Evolutionary conservation across 148 eudicot genomes (phyloP), one percentile per base, ranked within the genome.

Genomic region (Tetragonia tetragonoides): DNA sequence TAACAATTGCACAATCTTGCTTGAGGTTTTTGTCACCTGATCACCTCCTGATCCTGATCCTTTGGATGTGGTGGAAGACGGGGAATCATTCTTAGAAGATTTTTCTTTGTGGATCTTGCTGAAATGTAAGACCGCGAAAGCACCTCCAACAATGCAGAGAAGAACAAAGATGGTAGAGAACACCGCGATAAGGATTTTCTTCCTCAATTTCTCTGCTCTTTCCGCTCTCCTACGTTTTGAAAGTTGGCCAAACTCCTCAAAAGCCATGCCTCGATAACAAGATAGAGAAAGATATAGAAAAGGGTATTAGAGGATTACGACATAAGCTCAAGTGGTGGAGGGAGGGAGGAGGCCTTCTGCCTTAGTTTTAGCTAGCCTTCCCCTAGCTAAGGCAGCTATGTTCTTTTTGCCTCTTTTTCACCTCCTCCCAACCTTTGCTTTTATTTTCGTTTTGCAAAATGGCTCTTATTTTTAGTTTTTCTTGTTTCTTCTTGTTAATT

Each of bases 201-300:
- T 87, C 57, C 74, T 86, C 7, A 73, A 66, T 70, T 87, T 83
- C 73, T 82, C 85, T 47, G 82, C 83, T 57, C 80, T 80, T 70
- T 91, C 95, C 49, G 62, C 86, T 60, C 84, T 85, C 15, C 92
- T 83, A 10, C 91, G 91, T 81, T 87, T 91, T 12, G 95, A 85
- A 72, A 91, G 46, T 18, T 87, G 88, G 66, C 90, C 88, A 24
- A 91, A 91, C 74, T 87, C 93, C 79, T 91, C 90, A 81, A 91
- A 91, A 34, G 95, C 95, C 95, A 91, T 91, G 66, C 6, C 70
- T 38, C 41, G 12, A 44, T 16, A 28, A 53, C 18, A 53, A 49
- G 2, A 70, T 14, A 42, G 51, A 53, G 20, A 46, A 17, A 49
- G 46, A 62, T 56, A 40, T 17, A 18, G 34, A 38, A 67, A 20